A percentile compares a stretch with the other conserved stretches of the same genome.
These are phyloP conservation scores for Scenedesmus sp. DNA, from an alignment of 163 green algal genomes.

Conservation along the genomic window DNA sequence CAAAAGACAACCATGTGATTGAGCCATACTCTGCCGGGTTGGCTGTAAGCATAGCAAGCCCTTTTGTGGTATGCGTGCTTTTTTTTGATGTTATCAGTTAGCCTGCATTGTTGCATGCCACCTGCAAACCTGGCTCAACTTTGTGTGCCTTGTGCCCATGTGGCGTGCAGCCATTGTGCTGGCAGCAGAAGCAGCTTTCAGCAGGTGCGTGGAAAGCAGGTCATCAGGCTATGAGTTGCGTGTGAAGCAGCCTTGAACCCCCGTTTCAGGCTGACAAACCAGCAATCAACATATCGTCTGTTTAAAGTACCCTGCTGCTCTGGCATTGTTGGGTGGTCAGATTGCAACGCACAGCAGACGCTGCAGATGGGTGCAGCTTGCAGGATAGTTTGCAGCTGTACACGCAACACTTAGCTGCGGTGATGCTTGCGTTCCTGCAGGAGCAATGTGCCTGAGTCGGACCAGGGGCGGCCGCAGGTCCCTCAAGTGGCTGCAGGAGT, in stretches of 20 bases:
- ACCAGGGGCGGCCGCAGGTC: constrained; percentile 48
- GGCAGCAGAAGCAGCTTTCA: constrained; percentile 45
- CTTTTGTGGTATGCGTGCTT: too few species aligned
- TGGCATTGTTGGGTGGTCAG: background rate
- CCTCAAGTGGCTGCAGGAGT: constrained; percentile 41
- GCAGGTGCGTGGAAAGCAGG: constrained; percentile 5
- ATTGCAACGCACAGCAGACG: background rate
- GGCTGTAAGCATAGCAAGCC: too few species aligned
- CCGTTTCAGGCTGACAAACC: background rate
- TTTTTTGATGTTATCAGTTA: too few species aligned
- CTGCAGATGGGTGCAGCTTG: background rate
- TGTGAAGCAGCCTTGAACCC: background rate
- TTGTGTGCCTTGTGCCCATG: background rate
- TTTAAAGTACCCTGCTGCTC: too few species aligned
- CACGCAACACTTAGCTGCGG: background rate
- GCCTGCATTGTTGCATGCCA: background rate
- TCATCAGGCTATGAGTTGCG: background rate
- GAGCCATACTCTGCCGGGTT: too few species aligned
- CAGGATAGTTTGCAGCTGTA: background rate
- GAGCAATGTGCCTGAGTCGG: constrained; percentile 35
- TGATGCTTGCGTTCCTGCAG: background rate
- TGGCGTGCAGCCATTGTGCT: constrained; percentile 49
- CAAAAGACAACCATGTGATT: too few species aligned
- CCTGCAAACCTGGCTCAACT: background rate
- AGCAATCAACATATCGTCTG: background rate